Base-by-base conservation (phyloP, 164 flowering plant species). In the Aristolochia californica region DNA sequence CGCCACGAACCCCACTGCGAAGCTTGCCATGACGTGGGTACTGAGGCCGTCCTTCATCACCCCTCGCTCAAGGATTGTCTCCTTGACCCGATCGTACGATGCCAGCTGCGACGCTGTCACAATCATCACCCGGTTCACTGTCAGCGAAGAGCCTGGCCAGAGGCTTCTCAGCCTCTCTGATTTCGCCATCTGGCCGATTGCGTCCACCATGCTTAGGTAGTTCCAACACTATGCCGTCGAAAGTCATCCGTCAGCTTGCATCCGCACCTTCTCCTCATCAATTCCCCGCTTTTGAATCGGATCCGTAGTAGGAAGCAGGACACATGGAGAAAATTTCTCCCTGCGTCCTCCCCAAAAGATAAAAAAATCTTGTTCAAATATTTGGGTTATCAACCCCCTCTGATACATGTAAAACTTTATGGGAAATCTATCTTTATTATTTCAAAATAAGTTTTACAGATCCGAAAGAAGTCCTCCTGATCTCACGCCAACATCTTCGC, bases 211-310 rank as follows among this genome's bases (percentile, higher is more conserved):
- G 71, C 81, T 69, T 54, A 66, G 74, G 85, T 89, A 89, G 68
- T 89, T 89, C 5, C 95, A 75, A 15, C 95, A 83, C 60, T 86
- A 73, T 0, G 71, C 74, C 23, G n/a, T 13, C 0, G 97, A 95
- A 22, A 89, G 89, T 1, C 95, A 68, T 0, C 95, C 95, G 68
- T 89, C 97, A 44, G 91, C 97, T 43, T 86, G 97, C 97, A 86
- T 89, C 9, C 91, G 78, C 13, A 90, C 97, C 97, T 87, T 90
- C 8, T 95, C 93, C 21, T 87, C 88, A 68, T 90, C 95, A n/a
- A n/a, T n/a, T n/a, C n/a, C n/a, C n/a, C n/a, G n/a, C n/a, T n/a
- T n/a, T n/a, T n/a, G n/a, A n/a, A n/a, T n/a, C n/a, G n/a, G n/a
- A n/a, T n/a, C n/a, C n/a, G n/a, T n/a, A n/a, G n/a, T n/a, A n/a